These are phyloP conservation scores for Cryphonectria carpinicola DNA, from an alignment of 2,329 filamentous ascomycete genomes.

Conservation along the genomic window DNA sequence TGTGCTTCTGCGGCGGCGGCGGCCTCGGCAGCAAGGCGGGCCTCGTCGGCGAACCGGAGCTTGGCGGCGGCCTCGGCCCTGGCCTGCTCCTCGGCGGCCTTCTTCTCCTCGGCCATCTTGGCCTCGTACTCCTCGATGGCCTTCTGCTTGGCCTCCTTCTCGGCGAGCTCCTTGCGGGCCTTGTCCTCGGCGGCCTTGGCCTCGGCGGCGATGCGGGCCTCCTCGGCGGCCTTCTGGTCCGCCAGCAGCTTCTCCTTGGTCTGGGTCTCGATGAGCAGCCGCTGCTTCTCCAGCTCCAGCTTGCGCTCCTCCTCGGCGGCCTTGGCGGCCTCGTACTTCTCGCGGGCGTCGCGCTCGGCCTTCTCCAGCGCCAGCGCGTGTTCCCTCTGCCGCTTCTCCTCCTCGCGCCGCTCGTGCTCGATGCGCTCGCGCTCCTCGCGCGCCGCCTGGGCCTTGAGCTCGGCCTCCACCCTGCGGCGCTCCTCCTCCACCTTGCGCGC, in stretches of 20 bases:
- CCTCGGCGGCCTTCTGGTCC: slow-evolving; percentile 51
- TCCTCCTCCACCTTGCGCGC: slow-evolving; percentile 45
- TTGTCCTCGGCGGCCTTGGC: slow-evolving; percentile 41
- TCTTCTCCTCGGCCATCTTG: slow-evolving; percentile 39
- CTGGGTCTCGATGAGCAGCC: slow-evolving; percentile 53
- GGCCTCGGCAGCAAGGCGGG: slow-evolving; percentile 33
- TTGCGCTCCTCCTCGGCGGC: slow-evolving; percentile 43
- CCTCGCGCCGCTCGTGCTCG: slow-evolving; percentile 43
- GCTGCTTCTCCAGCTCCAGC: slow-evolving; percentile 43
- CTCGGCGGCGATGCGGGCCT: slow-evolving; percentile 45
- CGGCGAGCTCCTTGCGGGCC: slow-evolving; percentile 51
- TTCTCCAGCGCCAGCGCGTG: slow-evolving; percentile 49
- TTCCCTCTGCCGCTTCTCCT: slow-evolving; percentile 47
- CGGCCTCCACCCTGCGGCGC: slow-evolving; percentile 37
- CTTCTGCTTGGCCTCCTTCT: slow-evolving; percentile 37
- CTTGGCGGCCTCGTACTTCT: slow-evolving; percentile 44
- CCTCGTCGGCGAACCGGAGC: slow-evolving; percentile 37
- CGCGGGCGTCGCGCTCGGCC: slow-evolving; percentile 49
- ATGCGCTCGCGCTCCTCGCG: slow-evolving; percentile 40
- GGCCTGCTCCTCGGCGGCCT: slow-evolving; percentile 38
- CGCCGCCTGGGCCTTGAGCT: slow-evolving; percentile 41
- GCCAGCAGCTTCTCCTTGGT: slow-evolving; percentile 51
- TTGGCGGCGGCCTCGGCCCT: slow-evolving; percentile 39
- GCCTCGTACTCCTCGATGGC: slow-evolving; percentile 29
- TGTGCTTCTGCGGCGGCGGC: slow-evolving; percentile 34